Base-by-base conservation (phyloP, 1,139 yeast genomes). In the Blastobotrys arbuscula region DNA sequence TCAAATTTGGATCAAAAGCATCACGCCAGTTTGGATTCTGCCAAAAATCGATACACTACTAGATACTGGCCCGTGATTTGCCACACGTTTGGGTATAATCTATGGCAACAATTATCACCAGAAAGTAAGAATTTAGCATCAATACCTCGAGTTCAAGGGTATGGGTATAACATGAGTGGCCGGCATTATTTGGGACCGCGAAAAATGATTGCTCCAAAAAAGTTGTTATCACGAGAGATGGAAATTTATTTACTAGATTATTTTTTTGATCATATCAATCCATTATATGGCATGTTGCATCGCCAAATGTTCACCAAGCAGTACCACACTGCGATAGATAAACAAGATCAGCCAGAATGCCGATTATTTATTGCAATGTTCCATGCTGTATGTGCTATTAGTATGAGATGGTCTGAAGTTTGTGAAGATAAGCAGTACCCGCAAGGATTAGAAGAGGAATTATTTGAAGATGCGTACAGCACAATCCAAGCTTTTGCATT, bases 81-180 rank as follows among this genome's bases (percentile, higher is more conserved):
- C 2, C 67, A 67, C 28, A 75, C 73, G 42, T 62, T 80, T 39
- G 79, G 80, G 34, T 55, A 62, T 18, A 62, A 70, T 20, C 58
- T 76, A 52, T 70, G 70, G 56, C 54, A 66, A 6, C 31, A 28
- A 28, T 28, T 28, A 28, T 28, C 65, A 69, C 55, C 66, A 68
- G 47, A 58, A 63, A 34, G 13, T 28, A 28, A 28, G 13, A 4
- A 28, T 3, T 9, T 68, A 37, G 73, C 79, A 5, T 60, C 67
- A 3, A 57, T 77, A 12, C 87, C 87, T 3, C 61, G 85, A 51
- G 65, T 71, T 18, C 85, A 81, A 59, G 76, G 71, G 54, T 81
- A 77, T 58, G 84, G 83, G 15, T 81, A 84, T 84, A 81, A 81
- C 59, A 67, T 80, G 76, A 71, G 77, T 26, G 85, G 85, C 0